Conservation (phyloP, 2,329 filamentous ascomycete genomes). For the Plectosphaerella cucumerina region DNA sequence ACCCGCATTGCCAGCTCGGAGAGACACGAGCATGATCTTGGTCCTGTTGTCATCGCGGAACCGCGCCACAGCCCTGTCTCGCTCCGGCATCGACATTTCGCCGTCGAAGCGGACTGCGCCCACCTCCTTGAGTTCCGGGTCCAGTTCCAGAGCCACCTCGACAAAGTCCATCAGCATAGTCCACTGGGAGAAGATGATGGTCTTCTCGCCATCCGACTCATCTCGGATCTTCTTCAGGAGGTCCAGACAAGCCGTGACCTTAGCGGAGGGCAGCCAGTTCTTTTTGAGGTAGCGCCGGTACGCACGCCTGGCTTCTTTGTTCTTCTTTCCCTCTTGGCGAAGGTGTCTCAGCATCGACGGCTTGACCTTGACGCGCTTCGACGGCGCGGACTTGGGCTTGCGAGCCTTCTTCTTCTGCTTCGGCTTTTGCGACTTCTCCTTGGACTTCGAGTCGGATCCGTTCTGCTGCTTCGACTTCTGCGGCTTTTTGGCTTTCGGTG, state of each 20-base stretch:
- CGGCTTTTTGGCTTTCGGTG: too few species aligned
- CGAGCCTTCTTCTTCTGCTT: constrained; percentile 18
- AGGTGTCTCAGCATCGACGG: constrained; percentile 23
- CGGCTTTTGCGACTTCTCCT: constrained; percentile 4
- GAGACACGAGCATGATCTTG: constrained; percentile 71
- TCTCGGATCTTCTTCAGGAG: constrained; percentile 47
- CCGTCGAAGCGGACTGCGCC: constrained; percentile 71
- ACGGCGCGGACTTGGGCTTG: constrained; percentile 32
- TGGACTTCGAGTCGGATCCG: too few species aligned
- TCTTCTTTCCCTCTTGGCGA: constrained; percentile 30
- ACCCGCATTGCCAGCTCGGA: constrained; percentile 80
- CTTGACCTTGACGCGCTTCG: constrained; percentile 33
- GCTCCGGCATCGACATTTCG: constrained; percentile 62
- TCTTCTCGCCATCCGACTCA: constrained; percentile 65
- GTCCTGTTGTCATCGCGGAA: constrained; percentile 57
- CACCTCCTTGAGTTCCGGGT: constrained; percentile 40
- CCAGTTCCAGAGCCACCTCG: constrained; percentile 63
- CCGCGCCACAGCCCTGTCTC: constrained; percentile 62
- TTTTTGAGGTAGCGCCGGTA: constrained; percentile 68
- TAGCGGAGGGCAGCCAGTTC: constrained; percentile 70
- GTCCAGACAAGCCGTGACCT: constrained; percentile 66
- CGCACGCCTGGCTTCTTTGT: constrained; percentile 56
- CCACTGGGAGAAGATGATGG: constrained; percentile 79
- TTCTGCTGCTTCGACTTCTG: too few species aligned
- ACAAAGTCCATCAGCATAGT: constrained; percentile 74